Evolutionary conservation across 352 stramenopile species (phyloP).

Genomic region (Phytophthora citrophthora): DNA sequence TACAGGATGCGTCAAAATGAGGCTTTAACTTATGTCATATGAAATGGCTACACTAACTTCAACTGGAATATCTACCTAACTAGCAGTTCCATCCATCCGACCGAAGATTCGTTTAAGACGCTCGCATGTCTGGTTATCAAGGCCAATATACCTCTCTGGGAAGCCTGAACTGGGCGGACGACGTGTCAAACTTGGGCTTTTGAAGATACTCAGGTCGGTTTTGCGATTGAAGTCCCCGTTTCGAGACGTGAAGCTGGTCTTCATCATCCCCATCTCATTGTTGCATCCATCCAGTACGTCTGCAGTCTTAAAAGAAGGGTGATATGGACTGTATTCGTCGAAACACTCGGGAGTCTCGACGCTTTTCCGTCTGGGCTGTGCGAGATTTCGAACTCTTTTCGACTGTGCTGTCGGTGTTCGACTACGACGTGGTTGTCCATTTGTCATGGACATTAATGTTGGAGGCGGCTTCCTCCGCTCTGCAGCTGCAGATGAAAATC

Average conservation of each 20-base stretch:
- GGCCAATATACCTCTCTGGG: conserved; percentile 77
- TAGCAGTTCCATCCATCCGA: conserved; percentile 49
- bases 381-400: conserved; percentile 14
- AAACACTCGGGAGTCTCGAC: conserved; percentile 63
- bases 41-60: too few relatives aligned
- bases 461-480: conserved; percentile 15
- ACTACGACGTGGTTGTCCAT: not conserved
- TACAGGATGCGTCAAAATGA: too few relatives aligned
- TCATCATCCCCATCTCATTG: conserved; percentile 24
- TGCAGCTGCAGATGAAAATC: conserved; percentile 3
- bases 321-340: conserved; percentile 84
- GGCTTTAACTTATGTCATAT: too few relatives aligned
- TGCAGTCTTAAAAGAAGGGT: conserved; percentile 58
- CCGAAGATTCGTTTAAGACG: conserved; percentile 79
- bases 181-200: conserved; percentile 58
- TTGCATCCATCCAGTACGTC: conserved; percentile 47
- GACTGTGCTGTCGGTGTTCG: conserved; percentile 16
- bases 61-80: not conserved
- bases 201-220: conserved; percentile 83
- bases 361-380: conserved; percentile 15
- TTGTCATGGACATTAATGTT: not conserved
- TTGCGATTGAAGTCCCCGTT: conserved; percentile 29
- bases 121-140: conserved; percentile 80
- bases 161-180: conserved; percentile 61
- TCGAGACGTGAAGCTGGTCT: not conserved